Evolutionary conservation across 1,139 yeast genomes (phyloP).

Genomic region (Candida smagusa): DNA sequence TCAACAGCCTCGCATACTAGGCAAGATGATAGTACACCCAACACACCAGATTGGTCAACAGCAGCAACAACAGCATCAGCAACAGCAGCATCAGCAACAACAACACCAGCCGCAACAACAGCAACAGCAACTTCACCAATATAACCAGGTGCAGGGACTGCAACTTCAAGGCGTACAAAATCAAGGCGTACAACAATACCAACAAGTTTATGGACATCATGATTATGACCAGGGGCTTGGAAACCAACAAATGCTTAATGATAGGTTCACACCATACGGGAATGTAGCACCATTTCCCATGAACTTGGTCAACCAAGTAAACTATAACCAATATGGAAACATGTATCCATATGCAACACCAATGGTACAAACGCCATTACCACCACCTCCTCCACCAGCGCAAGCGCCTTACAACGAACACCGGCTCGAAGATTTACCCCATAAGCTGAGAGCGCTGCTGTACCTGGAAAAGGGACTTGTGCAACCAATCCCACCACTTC

Average conservation of each 20-base stretch:
- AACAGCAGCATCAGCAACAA: slow-evolving; percentile 6
- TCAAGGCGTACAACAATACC: slow-evolving; percentile 5
- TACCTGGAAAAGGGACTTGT: slow-evolving; percentile 25
- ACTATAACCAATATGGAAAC: slow-evolving; percentile 4
- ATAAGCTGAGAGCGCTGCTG: slow-evolving; percentile 9
- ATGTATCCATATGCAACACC: slow-evolving; percentile 9
- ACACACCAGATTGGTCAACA: slow-evolving; percentile 3
- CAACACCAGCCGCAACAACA: slow-evolving; percentile 2
- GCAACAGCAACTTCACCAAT: slow-evolving; percentile 4
- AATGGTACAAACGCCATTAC: slow-evolving; percentile 8
- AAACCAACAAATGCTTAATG: neutral
- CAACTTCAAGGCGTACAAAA: neutral
- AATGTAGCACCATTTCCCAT: neutral
- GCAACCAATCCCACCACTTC: slow-evolving; percentile 46
- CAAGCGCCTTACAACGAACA: slow-evolving; percentile 10
- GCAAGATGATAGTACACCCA: slow-evolving; percentile 5
- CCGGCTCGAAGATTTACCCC: slow-evolving; percentile 4
- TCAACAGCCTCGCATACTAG: slow-evolving; percentile 8
- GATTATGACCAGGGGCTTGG: slow-evolving; percentile 6
- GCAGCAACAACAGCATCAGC: slow-evolving; percentile 5
- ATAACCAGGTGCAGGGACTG: neutral
- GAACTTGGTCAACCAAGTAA: slow-evolving; percentile 1
- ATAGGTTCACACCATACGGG: neutral
- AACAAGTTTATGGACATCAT: slow-evolving; percentile 1
- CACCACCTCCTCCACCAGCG: slow-evolving; percentile 10